These are phyloP conservation scores for Posidonia australis DNA, from an alignment of 106 monocot genomes.

Conservation along the genomic window DNA sequence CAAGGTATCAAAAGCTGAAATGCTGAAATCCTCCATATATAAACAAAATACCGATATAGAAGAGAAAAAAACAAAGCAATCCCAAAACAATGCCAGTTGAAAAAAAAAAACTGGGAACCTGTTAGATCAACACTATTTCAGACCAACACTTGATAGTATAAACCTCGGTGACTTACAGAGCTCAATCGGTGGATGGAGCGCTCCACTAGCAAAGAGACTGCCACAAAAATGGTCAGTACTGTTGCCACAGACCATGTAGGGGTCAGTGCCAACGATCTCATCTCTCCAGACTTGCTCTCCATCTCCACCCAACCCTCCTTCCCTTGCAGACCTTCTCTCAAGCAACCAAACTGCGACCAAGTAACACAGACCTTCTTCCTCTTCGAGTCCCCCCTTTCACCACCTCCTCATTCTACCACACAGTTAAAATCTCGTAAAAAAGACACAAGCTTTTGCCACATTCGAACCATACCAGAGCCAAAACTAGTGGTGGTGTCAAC, in stretches of 20 bases:
- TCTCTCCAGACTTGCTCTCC: constrained; percentile 14
- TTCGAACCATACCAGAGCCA: too few species aligned
- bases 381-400: too few species aligned
- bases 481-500: too few species aligned
- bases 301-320: neutral
- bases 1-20: too few species aligned
- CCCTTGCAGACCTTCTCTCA: neutral
- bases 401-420: neutral
- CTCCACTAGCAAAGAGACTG: constrained; percentile 65
- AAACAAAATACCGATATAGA: neutral
- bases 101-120: neutral
- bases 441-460: too few species aligned
- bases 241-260: constrained; percentile 97
- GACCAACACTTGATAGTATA: too few species aligned
- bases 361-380: too few species aligned
- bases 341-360: too few species aligned
- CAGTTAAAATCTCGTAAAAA: too few species aligned
- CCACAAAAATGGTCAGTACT: constrained; percentile 76
- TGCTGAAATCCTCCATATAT: too few species aligned
- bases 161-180: constrained; percentile 31
- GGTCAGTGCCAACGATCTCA: constrained; percentile 80
- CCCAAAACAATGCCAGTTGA: neutral
- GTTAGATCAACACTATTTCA: neutral
- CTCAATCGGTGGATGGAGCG: constrained; percentile 82
- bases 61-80: neutral